Evolutionary conservation across 768 basidiomycete genomes (phyloP).

Genomic region (Mycena capillaripes): DNA sequence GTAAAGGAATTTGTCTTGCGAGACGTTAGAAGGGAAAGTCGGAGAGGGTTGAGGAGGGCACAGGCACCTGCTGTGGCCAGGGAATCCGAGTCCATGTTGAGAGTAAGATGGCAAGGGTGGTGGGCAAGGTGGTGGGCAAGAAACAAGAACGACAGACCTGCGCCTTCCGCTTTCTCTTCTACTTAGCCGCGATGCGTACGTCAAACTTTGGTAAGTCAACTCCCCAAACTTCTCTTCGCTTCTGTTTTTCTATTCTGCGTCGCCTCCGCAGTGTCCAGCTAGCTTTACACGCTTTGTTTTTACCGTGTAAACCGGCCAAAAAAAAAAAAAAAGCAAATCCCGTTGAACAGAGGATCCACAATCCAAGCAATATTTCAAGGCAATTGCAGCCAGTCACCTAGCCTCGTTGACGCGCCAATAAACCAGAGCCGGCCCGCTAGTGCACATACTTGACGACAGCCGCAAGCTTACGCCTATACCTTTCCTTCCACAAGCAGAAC

Average conservation of each 20-base stretch:
- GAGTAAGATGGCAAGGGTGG: conserved; percentile 32
- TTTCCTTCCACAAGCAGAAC: conserved; percentile 13
- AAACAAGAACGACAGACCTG: conserved; percentile 30
- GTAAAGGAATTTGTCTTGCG: conserved; percentile 81
- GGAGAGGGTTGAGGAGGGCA: neutral
- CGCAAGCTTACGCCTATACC: neutral
- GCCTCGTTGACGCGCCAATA: neutral
- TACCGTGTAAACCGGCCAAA: conserved; percentile 26
- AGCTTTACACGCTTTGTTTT: conserved; percentile 19
- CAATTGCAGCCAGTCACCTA: neutral
- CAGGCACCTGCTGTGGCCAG: conserved; percentile 36
- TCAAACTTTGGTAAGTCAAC: no score
- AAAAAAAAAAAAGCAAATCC: conserved; percentile 2
- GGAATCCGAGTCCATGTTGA: conserved; percentile 44
- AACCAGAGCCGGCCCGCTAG: conserved; percentile 11
- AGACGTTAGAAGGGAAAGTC: conserved; percentile 58
- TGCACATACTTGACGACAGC: conserved; percentile 16
- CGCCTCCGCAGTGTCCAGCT: conserved; percentile 34
- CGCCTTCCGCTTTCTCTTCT: no score
- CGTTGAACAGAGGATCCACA: neutral
- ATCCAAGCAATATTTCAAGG: neutral
- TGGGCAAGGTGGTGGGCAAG: conserved; percentile 39
- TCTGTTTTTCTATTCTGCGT: conserved; percentile 25
- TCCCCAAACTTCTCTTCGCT: conserved; percentile 35
- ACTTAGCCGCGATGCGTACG: conserved; percentile 33